Evolutionary conservation across 805 yeast genomes (phyloP).

Genomic region (Sungouiozyma intestinalis): DNA sequence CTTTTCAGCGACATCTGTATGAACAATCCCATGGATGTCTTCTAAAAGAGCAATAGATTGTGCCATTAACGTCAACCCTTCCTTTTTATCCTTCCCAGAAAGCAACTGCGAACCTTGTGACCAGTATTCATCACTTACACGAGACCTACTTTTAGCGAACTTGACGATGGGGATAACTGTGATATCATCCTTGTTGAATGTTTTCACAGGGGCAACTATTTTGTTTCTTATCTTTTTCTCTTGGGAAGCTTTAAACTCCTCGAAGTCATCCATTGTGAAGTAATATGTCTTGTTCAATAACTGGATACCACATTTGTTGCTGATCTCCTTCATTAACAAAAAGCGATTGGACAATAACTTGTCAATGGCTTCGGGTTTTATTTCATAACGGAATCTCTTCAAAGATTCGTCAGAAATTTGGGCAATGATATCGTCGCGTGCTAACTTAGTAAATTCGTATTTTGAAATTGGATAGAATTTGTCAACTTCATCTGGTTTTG

Average conservation of each 20-base stretch:
- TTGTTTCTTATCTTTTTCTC: constrained; percentile 31
- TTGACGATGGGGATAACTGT: constrained; percentile 68
- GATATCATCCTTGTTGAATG: constrained; percentile 53
- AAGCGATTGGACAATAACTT: constrained; percentile 31
- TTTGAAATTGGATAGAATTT: constrained; percentile 34
- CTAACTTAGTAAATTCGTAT: constrained; percentile 35
- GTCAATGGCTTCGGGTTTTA: constrained; percentile 41
- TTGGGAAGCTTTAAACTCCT: constrained; percentile 20
- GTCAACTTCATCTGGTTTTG: constrained; percentile 36
- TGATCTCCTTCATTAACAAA: constrained; percentile 53
- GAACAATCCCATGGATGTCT: constrained; percentile 74
- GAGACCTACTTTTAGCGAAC: constrained; percentile 55
- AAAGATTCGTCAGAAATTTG: constrained; percentile 44
- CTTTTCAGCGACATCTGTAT: constrained; percentile 65
- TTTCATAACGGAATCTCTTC: constrained; percentile 51
- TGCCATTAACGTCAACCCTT: constrained; percentile 52
- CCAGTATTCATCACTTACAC: constrained; percentile 65
- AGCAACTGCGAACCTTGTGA: constrained; percentile 40
- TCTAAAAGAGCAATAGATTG: constrained; percentile 69
- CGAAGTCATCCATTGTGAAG: constrained; percentile 33
- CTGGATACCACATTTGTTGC: constrained; percentile 78
- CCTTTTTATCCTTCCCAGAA: constrained; percentile 33
- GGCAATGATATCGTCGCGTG: constrained; percentile 36
- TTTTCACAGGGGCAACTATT: constrained; percentile 27
- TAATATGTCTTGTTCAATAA: constrained; percentile 42